Conservation (phyloP, 2,329 filamentous ascomycete genomes). For the Talaromyces sp. region DNA sequence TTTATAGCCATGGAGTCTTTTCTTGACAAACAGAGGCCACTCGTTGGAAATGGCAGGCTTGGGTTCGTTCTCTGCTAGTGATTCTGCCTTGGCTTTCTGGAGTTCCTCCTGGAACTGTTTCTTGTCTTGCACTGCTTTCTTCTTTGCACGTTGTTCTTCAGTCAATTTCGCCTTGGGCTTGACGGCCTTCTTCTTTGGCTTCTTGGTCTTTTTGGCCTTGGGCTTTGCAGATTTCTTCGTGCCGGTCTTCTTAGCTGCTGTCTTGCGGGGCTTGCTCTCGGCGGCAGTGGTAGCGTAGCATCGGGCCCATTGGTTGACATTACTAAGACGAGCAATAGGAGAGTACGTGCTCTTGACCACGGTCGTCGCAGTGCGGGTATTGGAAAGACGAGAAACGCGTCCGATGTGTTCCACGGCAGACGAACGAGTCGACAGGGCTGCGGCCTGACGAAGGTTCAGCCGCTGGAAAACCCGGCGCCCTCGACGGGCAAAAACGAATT, state of each 20-base stretch:
- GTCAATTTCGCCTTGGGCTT: conserved; percentile 18
- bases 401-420: conserved; percentile 18
- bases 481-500: conserved; percentile 24
- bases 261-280: conserved; percentile 17
- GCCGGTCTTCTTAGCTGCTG: not conserved
- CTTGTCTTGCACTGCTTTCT: conserved; percentile 23
- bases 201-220: conserved; percentile 15
- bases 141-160: conserved; percentile 23
- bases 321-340: conserved; percentile 6
- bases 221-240: conserved; percentile 15
- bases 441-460: conserved; percentile 19
- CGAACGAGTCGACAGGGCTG: conserved; percentile 21
- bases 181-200: conserved; percentile 22
- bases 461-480: conserved; percentile 25
- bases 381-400: conserved; percentile 19
- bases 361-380: conserved; percentile 12
- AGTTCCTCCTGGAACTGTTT: conserved; percentile 24
- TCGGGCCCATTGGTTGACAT: conserved; percentile 13
- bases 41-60: conserved; percentile 29
- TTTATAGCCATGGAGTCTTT: conserved; percentile 15
- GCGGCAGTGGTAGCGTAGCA: conserved; percentile 26
- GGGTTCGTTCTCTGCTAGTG: conserved; percentile 17
- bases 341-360: conserved; percentile 11
- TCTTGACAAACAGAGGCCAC: conserved; percentile 18
- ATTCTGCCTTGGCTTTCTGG: conserved; percentile 28